phyloP scores from a whole-genome alignment of 495 filamentous ascomycete species.

The Hypoxylon intermedium region DNA sequence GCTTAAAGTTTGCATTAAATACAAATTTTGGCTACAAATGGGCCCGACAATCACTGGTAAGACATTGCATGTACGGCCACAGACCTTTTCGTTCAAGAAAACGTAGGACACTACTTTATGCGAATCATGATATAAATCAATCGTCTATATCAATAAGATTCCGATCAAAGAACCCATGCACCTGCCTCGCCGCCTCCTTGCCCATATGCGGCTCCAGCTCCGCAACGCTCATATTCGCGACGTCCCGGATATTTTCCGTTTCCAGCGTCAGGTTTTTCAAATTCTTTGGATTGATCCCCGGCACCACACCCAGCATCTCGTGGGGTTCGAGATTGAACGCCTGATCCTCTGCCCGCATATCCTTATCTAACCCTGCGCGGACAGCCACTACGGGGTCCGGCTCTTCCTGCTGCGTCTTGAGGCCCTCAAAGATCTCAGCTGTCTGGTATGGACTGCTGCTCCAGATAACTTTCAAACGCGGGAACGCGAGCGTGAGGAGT shows the following conservation, averaged over 20 bases:
- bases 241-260: conserved; percentile 76
- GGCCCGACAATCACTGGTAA: no score
- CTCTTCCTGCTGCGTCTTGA: conserved; percentile 87
- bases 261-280: conserved; percentile 72
- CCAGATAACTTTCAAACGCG: conserved; percentile 89
- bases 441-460: conserved; percentile 93
- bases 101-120: no score
- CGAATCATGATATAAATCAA: conserved; percentile 1
- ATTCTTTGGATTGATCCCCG: conserved; percentile 83
- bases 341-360: conserved; percentile 60
- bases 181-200: conserved; percentile 77
- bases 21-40: no score
- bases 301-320: conserved; percentile 88
- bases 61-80: no score
- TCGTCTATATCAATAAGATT: conserved; percentile 66
- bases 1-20: no score
- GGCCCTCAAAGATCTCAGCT: conserved; percentile 91
- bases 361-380: conserved; percentile 76
- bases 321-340: conserved; percentile 68
- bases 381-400: conserved; percentile 91
- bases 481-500: conserved; percentile 90
- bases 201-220: conserved; percentile 78
- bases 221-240: conserved; percentile 83
- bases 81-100: no score
- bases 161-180: conserved; percentile 82